Evolutionary conservation across 305 asterid genomes (phyloP).

Genomic region (Rubia peregrina): DNA sequence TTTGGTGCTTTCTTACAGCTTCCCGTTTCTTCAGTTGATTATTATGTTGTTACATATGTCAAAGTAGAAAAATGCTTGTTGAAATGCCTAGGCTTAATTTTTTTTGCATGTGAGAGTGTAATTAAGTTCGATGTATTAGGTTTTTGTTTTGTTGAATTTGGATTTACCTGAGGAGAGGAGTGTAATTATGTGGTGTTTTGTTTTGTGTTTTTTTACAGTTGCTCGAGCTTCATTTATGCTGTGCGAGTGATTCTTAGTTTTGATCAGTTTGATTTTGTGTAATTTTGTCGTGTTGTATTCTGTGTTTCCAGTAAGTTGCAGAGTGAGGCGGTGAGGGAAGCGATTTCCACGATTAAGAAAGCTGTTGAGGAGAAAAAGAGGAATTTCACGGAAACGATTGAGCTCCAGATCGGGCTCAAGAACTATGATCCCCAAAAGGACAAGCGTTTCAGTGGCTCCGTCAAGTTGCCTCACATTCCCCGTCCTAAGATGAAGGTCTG

Average conservation of each 20-base stretch:
- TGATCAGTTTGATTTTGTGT: too few relatives aligned
- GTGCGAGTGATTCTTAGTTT: too few relatives aligned
- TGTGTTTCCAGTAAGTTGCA: slow-evolving; percentile 25
- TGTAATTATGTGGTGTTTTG: not conserved
- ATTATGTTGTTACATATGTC: not conserved
- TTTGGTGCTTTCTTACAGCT: not conserved
- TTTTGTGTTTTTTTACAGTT: not conserved
- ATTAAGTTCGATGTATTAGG: not conserved
- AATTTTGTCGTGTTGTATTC: not conserved
- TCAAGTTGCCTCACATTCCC: slow-evolving; percentile 27
- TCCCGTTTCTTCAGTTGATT: not conserved
- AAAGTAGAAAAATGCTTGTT: not conserved
- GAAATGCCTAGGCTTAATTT: not conserved
- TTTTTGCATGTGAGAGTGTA: not conserved
- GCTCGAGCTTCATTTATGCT: too few relatives aligned
- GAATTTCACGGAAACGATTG: slow-evolving; percentile 25
- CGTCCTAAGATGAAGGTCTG: slow-evolving; percentile 30
- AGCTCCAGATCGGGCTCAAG: slow-evolving; percentile 27
- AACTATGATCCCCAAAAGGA: slow-evolving; percentile 31
- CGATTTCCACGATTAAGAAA: slow-evolving; percentile 11
- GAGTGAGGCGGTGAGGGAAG: slow-evolving; percentile 28
- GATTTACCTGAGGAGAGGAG: not conserved
- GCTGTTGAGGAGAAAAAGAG: slow-evolving; percentile 18
- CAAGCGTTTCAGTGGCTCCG: slow-evolving; percentile 31
- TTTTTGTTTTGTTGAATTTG: not conserved